A percentile compares a stretch with the other conserved stretches of the same genome.
Conservation (phyloP, 2,329 filamentous ascomycete species). For the Paecilomyces formosus region DNA sequence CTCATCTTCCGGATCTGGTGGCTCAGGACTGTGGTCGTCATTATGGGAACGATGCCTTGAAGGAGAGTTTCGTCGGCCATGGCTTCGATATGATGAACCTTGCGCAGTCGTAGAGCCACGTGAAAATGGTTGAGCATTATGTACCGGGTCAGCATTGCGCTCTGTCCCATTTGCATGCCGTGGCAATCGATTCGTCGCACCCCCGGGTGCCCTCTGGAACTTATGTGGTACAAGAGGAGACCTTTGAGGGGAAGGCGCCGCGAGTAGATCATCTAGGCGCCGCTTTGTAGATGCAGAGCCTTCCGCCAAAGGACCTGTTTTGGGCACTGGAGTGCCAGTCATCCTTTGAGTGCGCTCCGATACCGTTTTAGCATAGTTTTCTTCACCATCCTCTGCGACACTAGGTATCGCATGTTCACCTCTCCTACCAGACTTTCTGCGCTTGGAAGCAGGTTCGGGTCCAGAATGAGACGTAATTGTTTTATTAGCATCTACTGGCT, state of each 20-base stretch:
- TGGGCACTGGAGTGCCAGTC: not conserved
- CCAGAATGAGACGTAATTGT: conserved; percentile 4
- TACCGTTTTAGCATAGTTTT: conserved; percentile 5
- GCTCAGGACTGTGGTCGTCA: not conserved
- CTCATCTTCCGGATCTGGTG: conserved; percentile 22
- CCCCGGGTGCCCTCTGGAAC: not conserved
- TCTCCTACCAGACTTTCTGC: conserved; percentile 25
- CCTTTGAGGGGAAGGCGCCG: conserved; percentile 17
- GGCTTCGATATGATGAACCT: not conserved
- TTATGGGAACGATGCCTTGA: not conserved
- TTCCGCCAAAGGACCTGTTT: not conserved
- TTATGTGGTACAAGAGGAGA: conserved; percentile 8
- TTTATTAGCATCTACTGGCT: conserved; percentile 22
- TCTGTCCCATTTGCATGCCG: no score
- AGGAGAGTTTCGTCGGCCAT: not conserved
- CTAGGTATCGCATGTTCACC: conserved; percentile 32
- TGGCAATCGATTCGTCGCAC: not conserved
- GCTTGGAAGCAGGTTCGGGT: conserved; percentile 17
- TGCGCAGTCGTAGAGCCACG: not conserved
- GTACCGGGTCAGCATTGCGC: no score
- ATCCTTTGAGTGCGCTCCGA: not conserved
- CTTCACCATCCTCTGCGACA: conserved; percentile 46
- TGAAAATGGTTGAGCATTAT: not conserved
- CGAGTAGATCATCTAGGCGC: conserved; percentile 27
- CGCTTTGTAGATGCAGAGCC: conserved; percentile 1